Percentiles rank a stretch among this genome's conserved stretches.
Conservation (phyloP, 306 rosid species). For the Prunus armeniaca region DNA sequence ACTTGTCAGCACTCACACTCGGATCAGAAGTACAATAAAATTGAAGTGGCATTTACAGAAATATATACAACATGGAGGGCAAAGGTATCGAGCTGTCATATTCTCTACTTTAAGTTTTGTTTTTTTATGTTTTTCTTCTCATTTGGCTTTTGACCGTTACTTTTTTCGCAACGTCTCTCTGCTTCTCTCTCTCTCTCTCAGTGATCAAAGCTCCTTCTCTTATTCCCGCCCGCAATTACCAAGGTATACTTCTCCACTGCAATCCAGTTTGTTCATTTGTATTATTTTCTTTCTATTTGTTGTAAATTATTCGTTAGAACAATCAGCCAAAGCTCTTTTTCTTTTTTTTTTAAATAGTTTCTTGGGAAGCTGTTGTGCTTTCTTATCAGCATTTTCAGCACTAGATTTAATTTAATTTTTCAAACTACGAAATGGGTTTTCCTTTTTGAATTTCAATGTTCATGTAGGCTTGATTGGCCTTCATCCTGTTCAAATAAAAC, state of each 20-base stretch:
- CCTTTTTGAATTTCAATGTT: not conserved
- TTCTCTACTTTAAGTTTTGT: conserved; percentile 32
- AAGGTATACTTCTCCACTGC: conserved; percentile 34
- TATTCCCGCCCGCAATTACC: conserved; percentile 32
- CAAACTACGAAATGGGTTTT: not conserved
- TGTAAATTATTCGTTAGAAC: conserved; percentile 5
- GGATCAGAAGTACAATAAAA: no score
- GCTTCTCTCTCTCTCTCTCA: conserved; percentile 29
- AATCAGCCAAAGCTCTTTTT: not conserved
- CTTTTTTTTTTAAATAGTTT: not conserved
- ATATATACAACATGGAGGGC: conserved; percentile 28
- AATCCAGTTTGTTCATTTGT: not conserved
- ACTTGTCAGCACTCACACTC: not conserved
- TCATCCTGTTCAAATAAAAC: not conserved
- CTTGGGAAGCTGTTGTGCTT: not conserved
- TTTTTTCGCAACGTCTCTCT: conserved; percentile 65
- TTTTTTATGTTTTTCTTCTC: conserved; percentile 11
- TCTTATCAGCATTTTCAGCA: not conserved
- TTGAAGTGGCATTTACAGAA: conserved; percentile 30
- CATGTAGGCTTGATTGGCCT: not conserved
- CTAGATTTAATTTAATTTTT: not conserved
- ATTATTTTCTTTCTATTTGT: conserved; percentile 5
- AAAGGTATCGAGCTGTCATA: conserved; percentile 23
- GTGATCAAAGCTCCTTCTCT: conserved; percentile 40
- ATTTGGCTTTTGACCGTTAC: conserved; percentile 64